A percentile compares a stretch with the other conserved stretches of the same genome.
Conservation (phyloP, 2,329 filamentous ascomycete genomes). For the Reticulascus tulasneorum region DNA sequence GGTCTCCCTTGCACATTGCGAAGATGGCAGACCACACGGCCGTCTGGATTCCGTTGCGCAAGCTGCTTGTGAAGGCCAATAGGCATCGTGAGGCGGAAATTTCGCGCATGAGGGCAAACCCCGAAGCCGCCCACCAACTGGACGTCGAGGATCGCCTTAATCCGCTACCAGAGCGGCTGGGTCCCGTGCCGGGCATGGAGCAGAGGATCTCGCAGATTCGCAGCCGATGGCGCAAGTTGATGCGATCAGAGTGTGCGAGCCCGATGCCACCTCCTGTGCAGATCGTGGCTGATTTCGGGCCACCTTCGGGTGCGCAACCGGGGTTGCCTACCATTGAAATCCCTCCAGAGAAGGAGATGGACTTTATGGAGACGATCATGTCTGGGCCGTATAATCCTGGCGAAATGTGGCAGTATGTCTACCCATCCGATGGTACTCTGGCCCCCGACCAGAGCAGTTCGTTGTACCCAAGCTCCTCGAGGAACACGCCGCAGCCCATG, state of each 20-base stretch:
- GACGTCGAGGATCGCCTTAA: conserved; percentile 45
- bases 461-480: conserved; percentile 4
- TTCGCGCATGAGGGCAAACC: conserved; percentile 41
- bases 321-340: too few relatives aligned
- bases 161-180: conserved; percentile 41
- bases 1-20: conserved; percentile 37
- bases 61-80: conserved; percentile 48
- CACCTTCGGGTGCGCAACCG: too few relatives aligned
- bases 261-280: conserved; percentile 19
- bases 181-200: conserved; percentile 43
- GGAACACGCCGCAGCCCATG: conserved; percentile 3
- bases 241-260: conserved; percentile 29
- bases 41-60: conserved; percentile 51
- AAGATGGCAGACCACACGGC: conserved; percentile 42
- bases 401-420: conserved; percentile 13
- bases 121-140: conserved; percentile 43
- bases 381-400: conserved; percentile 6
- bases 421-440: conserved; percentile 10
- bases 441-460: conserved; percentile 9
- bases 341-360: conserved; percentile 1
- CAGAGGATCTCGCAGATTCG: conserved; percentile 40
- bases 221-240: conserved; percentile 48
- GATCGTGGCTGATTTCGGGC: too few relatives aligned
- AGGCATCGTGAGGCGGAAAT: conserved; percentile 50
- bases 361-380: conserved; percentile 13